These are phyloP conservation scores for Cardiospermum halicacabum DNA, from an alignment of 345 rosid species.

Conservation along the genomic window DNA sequence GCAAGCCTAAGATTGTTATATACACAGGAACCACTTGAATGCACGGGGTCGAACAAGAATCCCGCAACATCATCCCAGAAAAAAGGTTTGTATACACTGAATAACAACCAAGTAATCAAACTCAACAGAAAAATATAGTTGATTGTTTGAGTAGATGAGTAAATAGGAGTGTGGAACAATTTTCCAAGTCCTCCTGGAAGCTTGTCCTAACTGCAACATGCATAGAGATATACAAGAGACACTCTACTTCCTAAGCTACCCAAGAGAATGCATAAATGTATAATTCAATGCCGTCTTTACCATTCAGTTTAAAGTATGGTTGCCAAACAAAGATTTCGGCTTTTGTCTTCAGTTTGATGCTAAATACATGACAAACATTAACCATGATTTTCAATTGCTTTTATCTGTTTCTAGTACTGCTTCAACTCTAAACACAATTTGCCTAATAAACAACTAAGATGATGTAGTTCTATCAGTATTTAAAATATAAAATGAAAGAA, in stretches of 20 bases:
- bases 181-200: slow-evolving; percentile 8
- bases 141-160: slow-evolving; percentile 11
- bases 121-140: slow-evolving; percentile 15
- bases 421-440: background rate
- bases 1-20: slow-evolving; percentile 78
- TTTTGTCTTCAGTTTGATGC: background rate
- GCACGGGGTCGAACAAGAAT: slow-evolving; percentile 45
- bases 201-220: slow-evolving; percentile 6
- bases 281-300: background rate
- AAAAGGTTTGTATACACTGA: slow-evolving; percentile 40
- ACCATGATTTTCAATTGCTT: background rate
- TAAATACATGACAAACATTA: background rate
- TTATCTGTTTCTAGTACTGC: background rate
- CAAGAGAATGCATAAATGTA: background rate
- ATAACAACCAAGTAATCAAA: slow-evolving; percentile 34
- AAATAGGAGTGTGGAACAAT: background rate
- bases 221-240: background rate
- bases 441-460: background rate
- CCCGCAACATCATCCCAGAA: slow-evolving; percentile 48
- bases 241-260: background rate
- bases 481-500: too few species aligned
- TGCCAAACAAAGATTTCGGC: background rate
- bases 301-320: slow-evolving; percentile 11
- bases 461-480: background rate
- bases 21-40: slow-evolving; percentile 45